A percentile compares a stretch with the other conserved stretches of the same genome.
Evolutionary conservation across 345 rosid genomes (phyloP).

Genomic region (Boechera stricta): DNA sequence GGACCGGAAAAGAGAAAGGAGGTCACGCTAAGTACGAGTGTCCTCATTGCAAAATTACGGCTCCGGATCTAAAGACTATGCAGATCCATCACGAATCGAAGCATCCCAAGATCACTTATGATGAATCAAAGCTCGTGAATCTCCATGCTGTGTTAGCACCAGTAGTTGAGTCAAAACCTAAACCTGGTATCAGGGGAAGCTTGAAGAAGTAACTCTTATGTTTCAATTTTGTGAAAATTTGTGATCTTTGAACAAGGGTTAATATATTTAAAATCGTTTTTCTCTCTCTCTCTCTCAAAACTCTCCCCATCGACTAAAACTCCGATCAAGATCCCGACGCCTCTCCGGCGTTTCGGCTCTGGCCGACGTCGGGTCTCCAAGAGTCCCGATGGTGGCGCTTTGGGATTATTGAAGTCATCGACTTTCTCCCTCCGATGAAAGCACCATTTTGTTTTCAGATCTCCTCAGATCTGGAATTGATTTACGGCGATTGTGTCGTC

Average conservation of each 20-base stretch:
- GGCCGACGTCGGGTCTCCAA: too few species aligned
- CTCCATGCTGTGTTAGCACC: slow-evolving; percentile 50
- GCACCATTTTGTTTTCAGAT: too few species aligned
- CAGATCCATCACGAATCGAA: slow-evolving; percentile 93
- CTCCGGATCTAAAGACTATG: slow-evolving; percentile 83
- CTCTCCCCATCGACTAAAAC: too few species aligned
- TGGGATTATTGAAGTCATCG: too few species aligned
- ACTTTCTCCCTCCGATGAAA: too few species aligned
- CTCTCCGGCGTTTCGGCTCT: too few species aligned
- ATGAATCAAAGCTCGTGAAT: slow-evolving; percentile 69
- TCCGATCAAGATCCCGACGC: too few species aligned
- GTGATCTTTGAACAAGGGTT: background rate
- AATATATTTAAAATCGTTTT: too few species aligned
- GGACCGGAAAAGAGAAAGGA: slow-evolving; percentile 75
- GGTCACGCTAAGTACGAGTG: slow-evolving; percentile 94
- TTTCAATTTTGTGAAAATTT: background rate
- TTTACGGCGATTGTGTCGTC: too few species aligned
- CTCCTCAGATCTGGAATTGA: too few species aligned
- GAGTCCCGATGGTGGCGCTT: too few species aligned
- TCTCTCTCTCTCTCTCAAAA: too few species aligned
- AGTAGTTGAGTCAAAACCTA: slow-evolving; percentile 45
- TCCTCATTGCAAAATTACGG: slow-evolving; percentile 81
- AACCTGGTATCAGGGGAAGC: slow-evolving; percentile 63
- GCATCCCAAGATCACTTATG: slow-evolving; percentile 81
- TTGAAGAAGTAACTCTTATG: slow-evolving; percentile 50